Conservation (phyloP, 108 stramenopile species). For the Ochromonas danica region DNA sequence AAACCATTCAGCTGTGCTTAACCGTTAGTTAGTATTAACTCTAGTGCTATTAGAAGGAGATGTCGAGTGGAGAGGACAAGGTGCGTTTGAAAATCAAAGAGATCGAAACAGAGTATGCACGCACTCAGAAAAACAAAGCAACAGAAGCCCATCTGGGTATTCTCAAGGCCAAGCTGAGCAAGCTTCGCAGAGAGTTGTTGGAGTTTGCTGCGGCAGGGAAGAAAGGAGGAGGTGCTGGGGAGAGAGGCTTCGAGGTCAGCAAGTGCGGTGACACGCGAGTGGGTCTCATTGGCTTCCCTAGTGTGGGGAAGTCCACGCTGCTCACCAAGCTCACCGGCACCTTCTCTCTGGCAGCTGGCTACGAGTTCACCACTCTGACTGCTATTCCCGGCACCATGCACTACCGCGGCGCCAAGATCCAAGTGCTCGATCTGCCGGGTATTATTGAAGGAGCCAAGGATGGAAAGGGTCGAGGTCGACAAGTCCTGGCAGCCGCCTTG, state of each 20-base stretch:
- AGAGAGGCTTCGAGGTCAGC: slow-evolving; percentile 93
- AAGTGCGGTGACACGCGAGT: slow-evolving; percentile 93
- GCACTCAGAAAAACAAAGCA: slow-evolving; percentile 71
- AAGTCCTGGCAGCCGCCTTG: slow-evolving; percentile 88
- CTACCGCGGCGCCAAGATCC: slow-evolving; percentile 95
- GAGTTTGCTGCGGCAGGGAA: slow-evolving; percentile 35
- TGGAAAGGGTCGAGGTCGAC: slow-evolving; percentile 88
- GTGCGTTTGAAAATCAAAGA: slow-evolving; percentile 53
- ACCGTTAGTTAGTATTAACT: too few species aligned
- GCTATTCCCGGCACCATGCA: slow-evolving; percentile 98
- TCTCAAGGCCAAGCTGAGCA: slow-evolving; percentile 68
- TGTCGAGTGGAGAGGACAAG: slow-evolving; percentile 20
- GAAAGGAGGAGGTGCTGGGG: slow-evolving; percentile 86
- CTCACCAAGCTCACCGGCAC: slow-evolving; percentile 92
- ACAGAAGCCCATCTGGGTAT: slow-evolving; percentile 64
- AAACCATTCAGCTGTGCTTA: too few species aligned
- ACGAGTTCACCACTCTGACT: slow-evolving; percentile 98
- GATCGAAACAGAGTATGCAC: slow-evolving; percentile 60
- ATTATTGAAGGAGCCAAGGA: slow-evolving; percentile 98
- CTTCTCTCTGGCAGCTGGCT: slow-evolving; percentile 83
- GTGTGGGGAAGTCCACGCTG: slow-evolving; percentile 94
- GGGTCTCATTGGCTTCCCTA: slow-evolving; percentile 90
- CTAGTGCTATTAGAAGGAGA: too few species aligned
- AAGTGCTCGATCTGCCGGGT: slow-evolving; percentile 90
- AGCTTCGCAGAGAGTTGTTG: slow-evolving; percentile 53